A percentile compares a stretch with the other conserved stretches of the same genome.
Conservation (phyloP, 2,329 filamentous ascomycete genomes). For the Claviceps maximensis region DNA sequence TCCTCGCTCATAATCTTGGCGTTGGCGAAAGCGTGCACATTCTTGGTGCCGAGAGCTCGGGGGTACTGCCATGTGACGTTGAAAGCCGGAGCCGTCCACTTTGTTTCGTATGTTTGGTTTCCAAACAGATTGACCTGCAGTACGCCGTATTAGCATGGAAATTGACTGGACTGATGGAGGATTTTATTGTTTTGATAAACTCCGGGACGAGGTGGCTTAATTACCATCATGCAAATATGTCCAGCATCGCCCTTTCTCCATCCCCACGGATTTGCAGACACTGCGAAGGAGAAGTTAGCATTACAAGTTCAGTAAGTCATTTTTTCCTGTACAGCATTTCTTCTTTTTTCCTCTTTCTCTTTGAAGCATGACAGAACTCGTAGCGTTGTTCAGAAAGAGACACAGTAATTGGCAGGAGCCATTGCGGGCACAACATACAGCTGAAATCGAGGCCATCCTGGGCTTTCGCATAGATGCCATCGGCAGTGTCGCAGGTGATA, state of each 20-base stretch:
- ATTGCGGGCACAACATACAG: slow-evolving; percentile 23
- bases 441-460: slow-evolving; percentile 30
- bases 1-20: slow-evolving; percentile 30
- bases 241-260: slow-evolving; percentile 25
- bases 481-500: slow-evolving; percentile 28
- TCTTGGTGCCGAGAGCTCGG: slow-evolving; percentile 17
- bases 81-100: slow-evolving; percentile 33
- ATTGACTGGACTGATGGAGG: not conserved
- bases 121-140: slow-evolving; percentile 5
- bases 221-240: slow-evolving; percentile 38
- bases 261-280: slow-evolving; percentile 45
- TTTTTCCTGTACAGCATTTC: no score
- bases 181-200: no score
- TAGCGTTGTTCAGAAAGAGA: not conserved
- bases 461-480: slow-evolving; percentile 31
- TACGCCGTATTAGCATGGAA: not conserved
- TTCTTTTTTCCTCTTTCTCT: not conserved
- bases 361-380: not conserved
- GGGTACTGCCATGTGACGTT: slow-evolving; percentile 40
- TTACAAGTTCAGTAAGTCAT: not conserved
- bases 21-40: slow-evolving; percentile 43
- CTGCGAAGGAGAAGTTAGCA: slow-evolving; percentile 16
- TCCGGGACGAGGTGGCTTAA: no score
- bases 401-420: not conserved
- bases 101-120: slow-evolving; percentile 36